Evolutionary conservation across 2,329 filamentous ascomycete species (phyloP), one percentile per base, ranked within the genome.

Genomic region (Talaromyces sp.): DNA sequence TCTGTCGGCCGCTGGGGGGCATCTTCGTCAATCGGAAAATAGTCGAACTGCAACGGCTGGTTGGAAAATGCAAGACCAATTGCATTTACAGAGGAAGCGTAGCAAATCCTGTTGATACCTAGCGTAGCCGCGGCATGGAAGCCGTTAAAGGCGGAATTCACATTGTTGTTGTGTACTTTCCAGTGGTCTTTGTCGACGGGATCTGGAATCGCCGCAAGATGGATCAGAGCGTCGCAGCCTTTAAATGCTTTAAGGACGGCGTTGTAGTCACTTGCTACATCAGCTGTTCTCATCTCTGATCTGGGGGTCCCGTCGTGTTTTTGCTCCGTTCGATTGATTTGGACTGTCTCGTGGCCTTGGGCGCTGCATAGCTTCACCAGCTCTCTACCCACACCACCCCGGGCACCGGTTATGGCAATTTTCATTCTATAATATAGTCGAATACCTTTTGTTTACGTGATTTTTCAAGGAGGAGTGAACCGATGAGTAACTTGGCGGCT

Each of bases 401-500:
- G 73, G 66, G 61, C 75, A 62, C 71, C 70, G 57, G 71, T 79
- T 69, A 69, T 78, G 62, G 76, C 77, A 70, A 70, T 77, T 72
- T 70, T 78, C 76, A 71, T 70, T 41, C 60, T 32, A 5, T 7
- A 46, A 58, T 26, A 14, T 11, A 1, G 4, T 24, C 9, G 11
- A 46, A 46, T 4, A 19, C 3, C 10, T 35, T 46, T 14, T 3
- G 13, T 24, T 46, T 19, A 17, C 4, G 19, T 21, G 11, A 19
- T 21, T 17, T 17, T 5, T 17, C 38, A 41, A 41, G 38, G 13
- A 8, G 13, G n/a, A 10, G n/a, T 2, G 19, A 24, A 4, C 17
- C 3, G 43, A 24, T 46, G 9, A 46, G 21, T 21, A 21, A 6
- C 9, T 11, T 38, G 32, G 13, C 17, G 13, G 35, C 14, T 17